These are phyloP conservation scores for Ceratobasidium sp. DNA, from an alignment of 1,284 basidiomycete genomes.

Conservation along the genomic window DNA sequence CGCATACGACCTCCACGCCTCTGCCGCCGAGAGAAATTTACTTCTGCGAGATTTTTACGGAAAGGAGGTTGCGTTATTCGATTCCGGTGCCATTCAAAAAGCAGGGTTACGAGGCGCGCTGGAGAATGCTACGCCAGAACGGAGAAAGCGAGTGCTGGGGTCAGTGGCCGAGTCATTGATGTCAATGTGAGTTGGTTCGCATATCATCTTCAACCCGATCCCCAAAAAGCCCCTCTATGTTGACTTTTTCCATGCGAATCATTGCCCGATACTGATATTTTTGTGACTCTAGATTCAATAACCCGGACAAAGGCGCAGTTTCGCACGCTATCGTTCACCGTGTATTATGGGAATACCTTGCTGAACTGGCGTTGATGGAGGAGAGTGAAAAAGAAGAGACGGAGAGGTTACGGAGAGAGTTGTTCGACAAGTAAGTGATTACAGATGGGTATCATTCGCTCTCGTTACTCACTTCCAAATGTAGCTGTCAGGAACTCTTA, in stretches of 20 bases:
- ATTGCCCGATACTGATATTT: neutral
- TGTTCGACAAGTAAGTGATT: conserved; percentile 66
- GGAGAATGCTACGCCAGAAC: conserved; percentile 52
- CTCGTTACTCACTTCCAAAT: neutral
- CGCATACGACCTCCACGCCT: conserved; percentile 84
- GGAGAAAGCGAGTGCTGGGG: conserved; percentile 68
- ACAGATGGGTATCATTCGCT: neutral
- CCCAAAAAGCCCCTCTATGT: neutral
- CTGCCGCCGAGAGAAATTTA: conserved; percentile 79
- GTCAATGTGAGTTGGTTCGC: conserved; percentile 65
- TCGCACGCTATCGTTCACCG: conserved; percentile 86
- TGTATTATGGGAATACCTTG: conserved; percentile 77
- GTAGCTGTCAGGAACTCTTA: conserved; percentile 78
- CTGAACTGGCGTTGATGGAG: conserved; percentile 59
- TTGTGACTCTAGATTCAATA: conserved; percentile 72
- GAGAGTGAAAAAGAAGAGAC: conserved; percentile 61
- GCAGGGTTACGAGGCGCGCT: conserved; percentile 21
- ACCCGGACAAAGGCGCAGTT: conserved; percentile 85
- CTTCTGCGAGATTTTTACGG: conserved; percentile 88
- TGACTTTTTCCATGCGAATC: neutral
- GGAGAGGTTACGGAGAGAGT: conserved; percentile 62
- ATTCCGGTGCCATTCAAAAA: conserved; percentile 36
- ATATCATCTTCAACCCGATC: neutral
- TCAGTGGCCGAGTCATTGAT: conserved; percentile 75
- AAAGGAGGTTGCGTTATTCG: conserved; percentile 81